These are phyloP conservation scores for Colletotrichum navitas DNA, from an alignment of 2,329 filamentous ascomycete species.

Conservation along the genomic window DNA sequence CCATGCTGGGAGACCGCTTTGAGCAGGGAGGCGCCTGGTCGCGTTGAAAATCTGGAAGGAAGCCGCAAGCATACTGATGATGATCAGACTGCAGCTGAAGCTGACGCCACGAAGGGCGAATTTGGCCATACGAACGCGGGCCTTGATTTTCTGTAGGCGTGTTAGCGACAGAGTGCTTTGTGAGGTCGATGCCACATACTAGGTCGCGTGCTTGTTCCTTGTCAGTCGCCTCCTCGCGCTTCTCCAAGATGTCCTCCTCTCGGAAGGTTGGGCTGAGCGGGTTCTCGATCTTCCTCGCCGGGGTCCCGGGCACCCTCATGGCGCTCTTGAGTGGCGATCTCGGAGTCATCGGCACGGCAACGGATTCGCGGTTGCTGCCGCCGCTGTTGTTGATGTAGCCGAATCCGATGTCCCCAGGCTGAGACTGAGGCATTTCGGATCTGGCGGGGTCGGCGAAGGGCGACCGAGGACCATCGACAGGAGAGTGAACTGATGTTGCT, in stretches of 20 bases:
- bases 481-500: slow-evolving; percentile 83
- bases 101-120: slow-evolving; percentile 94
- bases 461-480: slow-evolving; percentile 69
- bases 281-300: slow-evolving; percentile 78
- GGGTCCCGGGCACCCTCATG: slow-evolving; percentile 87
- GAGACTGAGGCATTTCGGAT: slow-evolving; percentile 70
- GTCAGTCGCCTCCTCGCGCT: slow-evolving; percentile 83
- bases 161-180: slow-evolving; percentile 44
- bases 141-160: slow-evolving; percentile 83
- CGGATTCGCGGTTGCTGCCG: slow-evolving; percentile 61
- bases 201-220: slow-evolving; percentile 89
- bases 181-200: slow-evolving; percentile 67
- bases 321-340: slow-evolving; percentile 90
- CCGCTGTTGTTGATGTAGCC: slow-evolving; percentile 82
- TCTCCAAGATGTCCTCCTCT: slow-evolving; percentile 89
- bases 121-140: slow-evolving; percentile 91
- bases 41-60: slow-evolving; percentile 94
- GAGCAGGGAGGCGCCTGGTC: slow-evolving; percentile 78
- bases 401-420: slow-evolving; percentile 91
- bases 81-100: slow-evolving; percentile 96
- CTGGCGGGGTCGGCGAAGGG: slow-evolving; percentile 72
- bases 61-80: slow-evolving; percentile 89
- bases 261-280: slow-evolving; percentile 91
- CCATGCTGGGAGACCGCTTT: slow-evolving; percentile 90
- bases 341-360: slow-evolving; percentile 75